Evolutionary conservation across 2,329 filamentous ascomycete genomes (phyloP).

Genomic region (Hypoxylon sp.): DNA sequence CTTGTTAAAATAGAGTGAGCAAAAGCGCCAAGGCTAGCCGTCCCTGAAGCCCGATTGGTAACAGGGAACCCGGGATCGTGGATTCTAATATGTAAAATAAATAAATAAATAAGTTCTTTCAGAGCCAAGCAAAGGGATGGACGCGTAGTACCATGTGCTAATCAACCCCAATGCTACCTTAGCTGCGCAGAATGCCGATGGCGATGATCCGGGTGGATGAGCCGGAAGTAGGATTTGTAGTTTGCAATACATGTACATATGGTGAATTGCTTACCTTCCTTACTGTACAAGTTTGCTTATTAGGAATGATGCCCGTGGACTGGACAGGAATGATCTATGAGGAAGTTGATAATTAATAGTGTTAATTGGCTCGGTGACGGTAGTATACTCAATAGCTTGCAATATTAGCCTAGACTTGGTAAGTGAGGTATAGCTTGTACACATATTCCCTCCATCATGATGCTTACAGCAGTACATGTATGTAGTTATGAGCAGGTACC

Average conservation of each 20-base stretch:
- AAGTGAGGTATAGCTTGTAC: constrained; percentile 4
- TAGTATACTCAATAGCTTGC: constrained; percentile 6
- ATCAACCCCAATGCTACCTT: constrained; percentile 34
- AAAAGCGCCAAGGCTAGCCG: constrained; percentile 10
- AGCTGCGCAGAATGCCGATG: constrained; percentile 28
- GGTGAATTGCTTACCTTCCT: not conserved
- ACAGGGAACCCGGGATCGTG: constrained; percentile 29
- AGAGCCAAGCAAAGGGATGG: constrained; percentile 13
- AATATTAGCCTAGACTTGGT: constrained; percentile 4
- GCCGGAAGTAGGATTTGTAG: constrained; percentile 25
- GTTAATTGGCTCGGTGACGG: constrained; percentile 1
- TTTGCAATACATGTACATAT: not conserved
- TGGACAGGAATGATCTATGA: not conserved
- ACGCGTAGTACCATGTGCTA: constrained; percentile 22
- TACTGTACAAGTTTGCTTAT: not conserved
- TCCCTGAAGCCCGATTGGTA: constrained; percentile 23
- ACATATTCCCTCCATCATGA: not conserved
- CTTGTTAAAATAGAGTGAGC: constrained; percentile 17
- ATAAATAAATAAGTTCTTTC: constrained; percentile 27
- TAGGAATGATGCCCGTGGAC: not conserved
- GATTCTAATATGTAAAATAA: constrained; percentile 27
- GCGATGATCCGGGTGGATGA: constrained; percentile 37
- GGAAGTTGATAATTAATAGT: not conserved
- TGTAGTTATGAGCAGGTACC: constrained; percentile 21
- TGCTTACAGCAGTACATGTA: not conserved